phyloP scores from a whole-genome alignment of 768 basidiomycete genomes.

The Lactarius vividus region DNA sequence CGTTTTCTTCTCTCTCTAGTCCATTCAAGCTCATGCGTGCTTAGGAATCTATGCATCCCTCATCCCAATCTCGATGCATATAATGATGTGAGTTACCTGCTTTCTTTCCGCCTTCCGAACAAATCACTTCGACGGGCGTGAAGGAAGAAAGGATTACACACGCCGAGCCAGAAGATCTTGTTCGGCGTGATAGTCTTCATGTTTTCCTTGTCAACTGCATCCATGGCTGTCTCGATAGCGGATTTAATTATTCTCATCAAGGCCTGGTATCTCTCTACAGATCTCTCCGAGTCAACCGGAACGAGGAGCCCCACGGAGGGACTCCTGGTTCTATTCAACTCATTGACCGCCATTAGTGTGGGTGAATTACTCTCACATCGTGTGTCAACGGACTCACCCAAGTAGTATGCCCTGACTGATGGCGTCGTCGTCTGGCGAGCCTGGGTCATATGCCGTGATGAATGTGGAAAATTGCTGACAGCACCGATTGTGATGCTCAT shows the following conservation, averaged over 20 bases:
- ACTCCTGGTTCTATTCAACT: not conserved
- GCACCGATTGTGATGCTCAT: not conserved
- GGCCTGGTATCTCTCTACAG: not conserved
- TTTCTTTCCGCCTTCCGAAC: not conserved
- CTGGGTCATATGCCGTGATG: slow-evolving; percentile 1
- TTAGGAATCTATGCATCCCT: not conserved
- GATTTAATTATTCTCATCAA: not conserved
- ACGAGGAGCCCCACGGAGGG: not conserved
- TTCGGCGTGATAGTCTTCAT: not conserved
- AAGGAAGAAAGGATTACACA: not conserved
- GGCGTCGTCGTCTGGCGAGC: slow-evolving; percentile 4
- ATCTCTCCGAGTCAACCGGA: not conserved
- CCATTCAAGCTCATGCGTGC: not conserved
- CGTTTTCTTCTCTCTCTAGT: not conserved
- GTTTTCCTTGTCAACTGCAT: slow-evolving; percentile 1
- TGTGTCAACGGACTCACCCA: not conserved
- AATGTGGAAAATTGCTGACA: not conserved
- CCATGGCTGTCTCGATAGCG: not conserved
- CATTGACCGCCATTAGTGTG: not conserved
- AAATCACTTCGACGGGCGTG: not conserved
- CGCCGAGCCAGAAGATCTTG: not conserved
- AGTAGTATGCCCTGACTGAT: not conserved
- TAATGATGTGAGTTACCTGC: not conserved
- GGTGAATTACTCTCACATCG: too few relatives aligned
- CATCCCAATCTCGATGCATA: not conserved